Conservation (phyloP, 805 yeast species). For the Saturnispora halmiae region DNA sequence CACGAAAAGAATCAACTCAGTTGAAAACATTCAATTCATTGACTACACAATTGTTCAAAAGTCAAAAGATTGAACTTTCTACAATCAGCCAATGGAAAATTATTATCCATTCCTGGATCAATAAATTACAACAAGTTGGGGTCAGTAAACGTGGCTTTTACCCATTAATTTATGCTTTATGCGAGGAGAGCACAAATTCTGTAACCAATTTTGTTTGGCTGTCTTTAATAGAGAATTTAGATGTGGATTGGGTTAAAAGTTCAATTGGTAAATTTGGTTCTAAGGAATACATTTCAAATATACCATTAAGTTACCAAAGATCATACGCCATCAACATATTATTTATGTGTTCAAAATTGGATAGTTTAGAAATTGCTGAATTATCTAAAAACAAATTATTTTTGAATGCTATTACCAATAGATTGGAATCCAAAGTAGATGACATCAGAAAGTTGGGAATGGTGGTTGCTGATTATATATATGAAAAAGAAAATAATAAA, state of each 20-base stretch:
- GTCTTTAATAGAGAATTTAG: not conserved
- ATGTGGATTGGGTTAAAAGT: not conserved
- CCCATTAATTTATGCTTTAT: not conserved
- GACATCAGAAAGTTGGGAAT: constrained; percentile 46
- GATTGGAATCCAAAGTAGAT: constrained; percentile 42
- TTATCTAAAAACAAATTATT: constrained; percentile 34
- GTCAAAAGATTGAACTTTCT: not conserved
- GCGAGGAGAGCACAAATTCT: constrained; percentile 4
- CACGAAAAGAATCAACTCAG: not conserved
- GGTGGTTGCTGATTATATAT: constrained; percentile 44
- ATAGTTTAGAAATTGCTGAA: constrained; percentile 18
- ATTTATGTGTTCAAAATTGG: constrained; percentile 25
- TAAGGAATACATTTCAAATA: constrained; percentile 20
- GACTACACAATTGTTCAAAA: not conserved
- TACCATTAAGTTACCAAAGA: constrained; percentile 38
- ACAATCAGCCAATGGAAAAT: not conserved
- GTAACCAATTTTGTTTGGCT: constrained; percentile 9
- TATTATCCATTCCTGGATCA: constrained; percentile 1
- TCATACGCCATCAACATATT: constrained; percentile 40
- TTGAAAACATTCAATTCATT: not conserved
- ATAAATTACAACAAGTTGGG: not conserved
- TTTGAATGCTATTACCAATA: constrained; percentile 41
- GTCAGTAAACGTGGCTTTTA: not conserved
- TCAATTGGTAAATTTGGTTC: constrained; percentile 19
- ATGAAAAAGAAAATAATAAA: constrained; percentile 26